Base-by-base conservation (phyloP, 805 yeast species). In the Wickerhamomyces bovis region DNA sequence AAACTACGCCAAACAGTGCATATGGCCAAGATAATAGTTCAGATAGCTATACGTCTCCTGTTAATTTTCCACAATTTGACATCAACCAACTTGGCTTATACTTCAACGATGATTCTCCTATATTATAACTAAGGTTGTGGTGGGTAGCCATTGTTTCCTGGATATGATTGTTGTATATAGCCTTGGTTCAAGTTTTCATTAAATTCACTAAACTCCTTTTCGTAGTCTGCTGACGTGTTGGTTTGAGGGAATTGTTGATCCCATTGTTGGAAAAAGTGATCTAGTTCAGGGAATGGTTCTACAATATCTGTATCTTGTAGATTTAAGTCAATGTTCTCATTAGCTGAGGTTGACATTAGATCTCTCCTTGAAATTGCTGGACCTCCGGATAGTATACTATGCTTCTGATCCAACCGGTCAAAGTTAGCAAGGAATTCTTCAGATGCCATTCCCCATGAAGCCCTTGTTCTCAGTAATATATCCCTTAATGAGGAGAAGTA, bases 261-360 rank as follows among this genome's bases (percentile, higher is more conserved):
- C 45, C 42, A 43, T 19, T 39, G 21, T 31, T 43, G 38, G 18
- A 43, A 38, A 18, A 43, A 43, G 10, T 20, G 26, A 18, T 43
- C 42, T 42, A 43, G 20, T 12, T 39, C 45, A 11, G 38, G 38
- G n/a, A 43, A 38, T 4, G 43, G 13, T 13, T 40, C 43, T 4
- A 40, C 23, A 13, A 19, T 16, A 11, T 23, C 30, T 2, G 42
- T 4, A 6, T 39, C 38, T 10, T 43, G 33, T 18, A 16, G 12
- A 12, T n/a, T 18, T 4, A 33, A 6, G 11, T 16, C 36, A 3
- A 33, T n/a, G n/a, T n/a, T 5, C 20, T 33, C 36, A 16, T 33
- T 12, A 33, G n/a, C 20, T 16, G 20, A 13, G 5, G 20, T 10
- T 16, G 36, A 4, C 16, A 20, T 7, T 18, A 16, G 5, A 9